Evolutionary conservation across 2,329 filamentous ascomycete species (phyloP), one percentile per base, ranked within the genome.

Genomic region (Septoria petroselini): DNA sequence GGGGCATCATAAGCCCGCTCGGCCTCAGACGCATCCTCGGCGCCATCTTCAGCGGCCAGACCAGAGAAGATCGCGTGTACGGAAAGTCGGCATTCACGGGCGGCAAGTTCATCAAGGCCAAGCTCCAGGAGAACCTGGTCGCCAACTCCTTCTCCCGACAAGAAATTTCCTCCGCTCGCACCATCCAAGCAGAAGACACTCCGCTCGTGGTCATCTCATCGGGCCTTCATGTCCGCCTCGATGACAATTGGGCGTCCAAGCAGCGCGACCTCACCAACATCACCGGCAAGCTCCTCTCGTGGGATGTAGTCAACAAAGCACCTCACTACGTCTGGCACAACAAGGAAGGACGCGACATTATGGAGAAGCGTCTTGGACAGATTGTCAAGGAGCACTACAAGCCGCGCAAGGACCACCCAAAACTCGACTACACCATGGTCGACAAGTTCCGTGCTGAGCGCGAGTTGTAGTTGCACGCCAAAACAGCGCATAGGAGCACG

Each of bases 81-180:
- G 93, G 93, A 9, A 79, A 82, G 37, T 82, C 83, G 4, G 82
- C 89, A 0, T 85, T 89, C 64, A 88, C 95, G 69, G 78, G 77
- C 18, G 88, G 87, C 54, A 94, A 91, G 67, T 85, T 81, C 67
- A 85, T 96, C 68, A 95, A 94, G 68, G 86, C 90, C 3, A 88
- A 91, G 70, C 76, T 98, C 48, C 93, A 98, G 70, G 93, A 98
- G 73, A 91, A 85, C 58, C 76, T 97, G 1, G 89, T 96, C 25
- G 91, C 91, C 0, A 80, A 84, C 58, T 88, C 87, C 1, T 81
- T 97, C 59, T 89, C 89, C 11, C 85, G 84, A 68, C 87, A 87
- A 27, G 93, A 98, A 63, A 83, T 95, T 14, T 74, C 78, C 37
- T 86, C 84, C 52, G 89, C 89, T 50, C 77, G 86, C 17, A 83